Percentiles rank a stretch among this genome's conserved stretches.
Evolutionary conservation across 192 early-diverging fungal species (phyloP).

Genomic region (Backusella liffmaniae): DNA sequence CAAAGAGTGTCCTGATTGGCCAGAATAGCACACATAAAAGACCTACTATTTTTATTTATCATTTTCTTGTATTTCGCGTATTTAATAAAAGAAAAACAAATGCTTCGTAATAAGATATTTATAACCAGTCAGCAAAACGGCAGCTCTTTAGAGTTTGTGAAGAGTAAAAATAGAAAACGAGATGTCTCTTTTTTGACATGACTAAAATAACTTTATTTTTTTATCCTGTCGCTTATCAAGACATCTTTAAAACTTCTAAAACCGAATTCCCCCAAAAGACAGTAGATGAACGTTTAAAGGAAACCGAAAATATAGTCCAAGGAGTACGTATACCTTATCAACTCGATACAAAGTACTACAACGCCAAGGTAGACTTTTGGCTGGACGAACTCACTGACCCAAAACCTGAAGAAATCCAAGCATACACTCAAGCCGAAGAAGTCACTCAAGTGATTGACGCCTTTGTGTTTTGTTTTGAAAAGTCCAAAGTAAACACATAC

Average conservation of each 20-base stretch:
- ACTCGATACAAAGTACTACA: conserved; percentile 69
- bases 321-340: conserved; percentile 51
- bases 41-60: background rate
- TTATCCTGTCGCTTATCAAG: background rate
- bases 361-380: conserved; percentile 62
- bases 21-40: background rate
- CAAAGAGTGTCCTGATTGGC: background rate
- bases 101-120: conserved; percentile 56
- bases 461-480: conserved; percentile 61
- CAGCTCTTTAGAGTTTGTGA: conserved; percentile 48
- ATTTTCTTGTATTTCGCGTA: background rate
- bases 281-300: conserved; percentile 12
- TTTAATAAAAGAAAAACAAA: background rate
- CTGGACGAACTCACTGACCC: conserved; percentile 49
- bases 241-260: conserved; percentile 8
- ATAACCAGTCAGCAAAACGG: conserved; percentile 52
- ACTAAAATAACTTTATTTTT: background rate
- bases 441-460: conserved; percentile 56
- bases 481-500: conserved; percentile 44
- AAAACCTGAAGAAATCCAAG: conserved; percentile 9
- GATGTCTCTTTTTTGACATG: background rate
- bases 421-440: conserved; percentile 33
- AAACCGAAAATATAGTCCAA: conserved; percentile 25
- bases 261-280: conserved; percentile 6
- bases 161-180: conserved; percentile 41